Evolutionary conservation across 2,329 filamentous ascomycete genomes (phyloP).

Genomic region (Hortaea sp.): DNA sequence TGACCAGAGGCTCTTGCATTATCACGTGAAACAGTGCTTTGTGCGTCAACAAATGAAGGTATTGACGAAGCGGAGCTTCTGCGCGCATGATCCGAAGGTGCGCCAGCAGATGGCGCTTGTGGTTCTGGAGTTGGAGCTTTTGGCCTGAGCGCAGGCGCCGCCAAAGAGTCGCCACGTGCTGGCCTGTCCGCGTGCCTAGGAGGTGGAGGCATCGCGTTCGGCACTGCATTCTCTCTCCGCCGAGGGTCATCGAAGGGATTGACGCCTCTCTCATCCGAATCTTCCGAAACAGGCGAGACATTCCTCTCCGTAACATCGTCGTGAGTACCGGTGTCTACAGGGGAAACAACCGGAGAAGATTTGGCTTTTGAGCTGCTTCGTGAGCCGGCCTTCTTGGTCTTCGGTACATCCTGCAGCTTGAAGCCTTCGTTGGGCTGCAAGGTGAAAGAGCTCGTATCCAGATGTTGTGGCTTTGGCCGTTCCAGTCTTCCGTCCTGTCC

Average conservation of each 20-base stretch:
- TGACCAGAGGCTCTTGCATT: constrained; percentile 11
- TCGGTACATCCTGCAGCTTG: constrained; percentile 72
- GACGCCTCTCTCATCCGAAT: constrained; percentile 26
- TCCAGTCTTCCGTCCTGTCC: constrained; percentile 39
- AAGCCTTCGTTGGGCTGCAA: constrained; percentile 39
- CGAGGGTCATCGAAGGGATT: constrained; percentile 30
- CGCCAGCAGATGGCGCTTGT: constrained; percentile 31
- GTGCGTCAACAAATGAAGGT: constrained; percentile 27
- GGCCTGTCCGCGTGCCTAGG: constrained; percentile 36
- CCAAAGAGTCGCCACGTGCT: constrained; percentile 52
- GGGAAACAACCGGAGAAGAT: constrained; percentile 31
- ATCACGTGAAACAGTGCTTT: constrained; percentile 18
- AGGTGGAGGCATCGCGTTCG: constrained; percentile 15
- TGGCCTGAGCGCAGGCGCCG: constrained; percentile 19
- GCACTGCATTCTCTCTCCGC: constrained; percentile 19
- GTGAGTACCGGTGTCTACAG: constrained; percentile 29
- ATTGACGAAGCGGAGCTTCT: constrained; percentile 29
- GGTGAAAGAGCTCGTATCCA: constrained; percentile 18
- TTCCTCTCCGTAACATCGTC: constrained; percentile 23
- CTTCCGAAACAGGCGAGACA: constrained; percentile 28
- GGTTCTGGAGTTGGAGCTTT: constrained; percentile 22
- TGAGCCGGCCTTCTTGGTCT: constrained; percentile 46
- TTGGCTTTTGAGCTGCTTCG: constrained; percentile 36
- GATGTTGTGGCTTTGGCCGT: constrained; percentile 16
- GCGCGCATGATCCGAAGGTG: constrained; percentile 26